These are phyloP conservation scores for Myxozyma mucilagina DNA, from an alignment of 805 yeast species.

Conservation along the genomic window DNA sequence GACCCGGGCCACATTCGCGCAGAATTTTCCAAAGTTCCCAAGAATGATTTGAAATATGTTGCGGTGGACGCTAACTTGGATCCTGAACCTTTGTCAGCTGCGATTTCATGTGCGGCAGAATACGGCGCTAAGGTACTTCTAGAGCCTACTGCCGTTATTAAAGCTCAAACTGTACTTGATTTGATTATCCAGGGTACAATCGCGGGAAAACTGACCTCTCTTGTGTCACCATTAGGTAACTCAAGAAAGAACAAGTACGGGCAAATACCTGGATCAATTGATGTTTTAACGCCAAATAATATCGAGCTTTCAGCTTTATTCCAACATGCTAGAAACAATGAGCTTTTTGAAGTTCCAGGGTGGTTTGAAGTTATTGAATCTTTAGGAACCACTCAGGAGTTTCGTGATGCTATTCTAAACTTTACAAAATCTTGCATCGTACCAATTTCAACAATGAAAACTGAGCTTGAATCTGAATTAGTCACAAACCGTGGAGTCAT, in stretches of 20 bases:
- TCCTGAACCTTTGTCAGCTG: conserved; percentile 42
- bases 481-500: conserved; percentile 44
- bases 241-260: not conserved
- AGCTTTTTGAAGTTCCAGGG: conserved; percentile 51
- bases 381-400: conserved; percentile 50
- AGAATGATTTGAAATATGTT: conserved; percentile 38
- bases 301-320: conserved; percentile 60
- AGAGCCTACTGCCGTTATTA: conserved; percentile 78
- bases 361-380: conserved; percentile 79
- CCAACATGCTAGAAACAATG: conserved; percentile 49
- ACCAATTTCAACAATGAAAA: conserved; percentile 36
- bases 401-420: conserved; percentile 43
- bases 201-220: not conserved
- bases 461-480: conserved; percentile 38
- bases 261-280: conserved; percentile 24
- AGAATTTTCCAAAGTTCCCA: conserved; percentile 44
- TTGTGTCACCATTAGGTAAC: not conserved
- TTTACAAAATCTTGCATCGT: conserved; percentile 37
- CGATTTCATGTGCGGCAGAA: conserved; percentile 40
- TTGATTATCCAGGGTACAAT: conserved; percentile 32
- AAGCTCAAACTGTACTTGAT: conserved; percentile 45
- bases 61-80: conserved; percentile 72
- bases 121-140: conserved; percentile 46
- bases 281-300: conserved; percentile 67
- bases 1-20: conserved; percentile 47